Evolutionary conservation across 2,329 filamentous ascomycete species (phyloP), one percentile per base, ranked within the genome.

Genomic region (Xylariaceae sp.): DNA sequence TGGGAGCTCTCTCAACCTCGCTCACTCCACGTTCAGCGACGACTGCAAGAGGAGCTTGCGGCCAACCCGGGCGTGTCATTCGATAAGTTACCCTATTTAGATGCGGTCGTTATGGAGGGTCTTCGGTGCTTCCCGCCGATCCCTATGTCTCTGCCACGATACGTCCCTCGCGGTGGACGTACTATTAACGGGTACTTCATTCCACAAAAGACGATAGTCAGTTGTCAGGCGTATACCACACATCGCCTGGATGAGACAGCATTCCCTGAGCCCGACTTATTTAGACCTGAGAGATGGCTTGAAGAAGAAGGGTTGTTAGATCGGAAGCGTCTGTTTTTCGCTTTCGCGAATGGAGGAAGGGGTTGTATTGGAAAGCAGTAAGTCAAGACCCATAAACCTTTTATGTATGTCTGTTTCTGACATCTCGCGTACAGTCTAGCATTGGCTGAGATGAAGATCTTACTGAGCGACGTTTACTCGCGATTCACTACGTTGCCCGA

Each of bases 221-320:
- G 84, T 68, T 81, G 80, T 62, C 84, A 87, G 71, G 80, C 84
- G 0, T 83, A 80, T 67, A 86, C 83, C 9, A 76, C 85, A 39
- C 82, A 87, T 63, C 79, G 80, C 17, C 75, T 84, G 58, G 81
- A 87, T 64, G 71, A 75, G 9, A 80, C 86, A 58, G 87, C 91
- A 1, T 97, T 95, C 71, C 85, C 88, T 0, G 82, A 92, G 49
- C 88, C 92, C 0, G 88, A 96, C 61, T 75, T 73, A 4, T 97
- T 92, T 70, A 80, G 87, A 54, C 92, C 92, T 0, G 89, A 93
- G 58, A 82, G 93, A 66, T 97, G 92, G 92, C 82, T 96, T 64
- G 84, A 81, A 13, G 79, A 82, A 7, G 81, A 87, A 51, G 90
- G 89, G 1, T 90, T 93, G 67, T 81, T 88, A 60, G 88, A 93